Conservation (phyloP, 495 filamentous ascomycete species). For the Lophiotrema nucula region DNA sequence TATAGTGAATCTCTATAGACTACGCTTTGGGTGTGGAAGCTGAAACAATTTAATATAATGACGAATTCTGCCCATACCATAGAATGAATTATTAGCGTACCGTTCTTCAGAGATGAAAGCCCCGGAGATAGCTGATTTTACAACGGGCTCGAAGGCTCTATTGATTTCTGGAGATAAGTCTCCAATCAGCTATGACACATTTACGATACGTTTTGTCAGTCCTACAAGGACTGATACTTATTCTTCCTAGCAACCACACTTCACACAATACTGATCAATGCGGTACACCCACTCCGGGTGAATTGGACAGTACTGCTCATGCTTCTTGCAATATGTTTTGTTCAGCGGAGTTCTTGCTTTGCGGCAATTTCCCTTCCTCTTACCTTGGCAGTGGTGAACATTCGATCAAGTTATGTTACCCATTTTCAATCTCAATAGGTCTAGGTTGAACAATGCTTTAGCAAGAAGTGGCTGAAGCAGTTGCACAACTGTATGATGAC, state of each 20-base stretch:
- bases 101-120: too few relatives aligned
- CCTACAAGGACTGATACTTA: too few relatives aligned
- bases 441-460: neutral
- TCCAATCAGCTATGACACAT: neutral
- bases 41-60: too few relatives aligned
- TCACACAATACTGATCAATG: neutral
- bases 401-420: neutral
- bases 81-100: too few relatives aligned
- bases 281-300: neutral
- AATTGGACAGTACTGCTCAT: neutral
- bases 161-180: neutral
- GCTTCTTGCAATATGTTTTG: neutral
- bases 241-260: neutral
- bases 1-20: too few relatives aligned
- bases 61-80: too few relatives aligned
- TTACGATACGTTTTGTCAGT: neutral
- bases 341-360: neutral
- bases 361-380: neutral
- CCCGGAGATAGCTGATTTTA: too few relatives aligned
- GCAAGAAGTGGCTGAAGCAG: neutral
- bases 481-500: neutral
- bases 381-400: neutral
- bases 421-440: neutral
- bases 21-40: too few relatives aligned
- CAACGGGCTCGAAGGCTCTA: neutral